These are phyloP conservation scores for Hanseniaspora hatyaiensis DNA, from an alignment of 805 yeast genomes.

Conservation along the genomic window DNA sequence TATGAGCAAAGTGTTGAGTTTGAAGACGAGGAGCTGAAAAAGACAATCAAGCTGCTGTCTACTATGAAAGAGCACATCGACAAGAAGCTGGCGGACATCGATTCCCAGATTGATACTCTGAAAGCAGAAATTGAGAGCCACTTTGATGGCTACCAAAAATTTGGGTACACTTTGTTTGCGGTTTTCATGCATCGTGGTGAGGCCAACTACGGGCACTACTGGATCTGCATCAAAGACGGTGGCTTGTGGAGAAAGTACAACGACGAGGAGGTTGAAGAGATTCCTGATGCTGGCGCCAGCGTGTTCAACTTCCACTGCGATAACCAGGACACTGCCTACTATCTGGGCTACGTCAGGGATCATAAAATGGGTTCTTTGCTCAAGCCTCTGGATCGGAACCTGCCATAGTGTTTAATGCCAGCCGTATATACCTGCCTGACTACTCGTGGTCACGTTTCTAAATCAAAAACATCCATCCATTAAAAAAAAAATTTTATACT, in stretches of 20 bases:
- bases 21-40: slow-evolving; percentile 24
- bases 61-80: slow-evolving; percentile 39
- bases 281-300: slow-evolving; percentile 40
- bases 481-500: too few species aligned
- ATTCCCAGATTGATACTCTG: slow-evolving; percentile 35
- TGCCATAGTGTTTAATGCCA: too few species aligned
- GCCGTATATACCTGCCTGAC: too few species aligned
- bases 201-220: slow-evolving; percentile 92
- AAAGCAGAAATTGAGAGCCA: slow-evolving; percentile 44
- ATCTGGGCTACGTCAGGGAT: slow-evolving; percentile 68
- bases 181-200: slow-evolving; percentile 92
- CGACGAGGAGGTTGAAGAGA: slow-evolving; percentile 89
- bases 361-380: slow-evolving; percentile 41
- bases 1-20: slow-evolving; percentile 35
- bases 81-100: slow-evolving; percentile 35
- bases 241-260: slow-evolving; percentile 77
- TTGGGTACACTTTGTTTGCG: slow-evolving; percentile 78
- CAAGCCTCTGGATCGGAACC: slow-evolving; percentile 52
- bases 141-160: slow-evolving; percentile 41
- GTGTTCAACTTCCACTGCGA: slow-evolving; percentile 54
- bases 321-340: slow-evolving; percentile 89
- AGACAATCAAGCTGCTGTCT: slow-evolving; percentile 28
- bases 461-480: too few species aligned
- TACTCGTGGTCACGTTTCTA: too few species aligned
- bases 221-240: slow-evolving; percentile 72